Conservation (phyloP, 805 yeast genomes). For the Metschnikowia matae region DNA sequence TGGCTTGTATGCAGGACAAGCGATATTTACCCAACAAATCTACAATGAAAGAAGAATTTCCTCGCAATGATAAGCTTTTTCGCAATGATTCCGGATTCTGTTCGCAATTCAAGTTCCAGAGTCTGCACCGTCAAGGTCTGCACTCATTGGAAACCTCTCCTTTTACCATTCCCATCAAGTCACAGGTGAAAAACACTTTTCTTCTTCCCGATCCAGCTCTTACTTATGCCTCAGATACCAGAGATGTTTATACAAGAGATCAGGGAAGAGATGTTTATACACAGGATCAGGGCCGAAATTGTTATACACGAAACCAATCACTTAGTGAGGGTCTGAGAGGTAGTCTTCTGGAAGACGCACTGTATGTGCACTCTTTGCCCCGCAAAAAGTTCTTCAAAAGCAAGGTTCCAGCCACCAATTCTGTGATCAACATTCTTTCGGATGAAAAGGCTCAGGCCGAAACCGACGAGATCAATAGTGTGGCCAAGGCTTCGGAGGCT, state of each 20-base stretch:
- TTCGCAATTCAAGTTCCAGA: constrained; percentile 5
- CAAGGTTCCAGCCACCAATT: constrained; percentile 24
- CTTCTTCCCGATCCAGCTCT: constrained; percentile 40
- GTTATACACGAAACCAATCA: too few species aligned
- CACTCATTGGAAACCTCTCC: constrained; percentile 26
- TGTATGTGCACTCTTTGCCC: constrained; percentile 16
- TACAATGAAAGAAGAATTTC: too few species aligned
- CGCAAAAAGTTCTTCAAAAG: constrained; percentile 29
- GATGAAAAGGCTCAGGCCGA: constrained; percentile 13
- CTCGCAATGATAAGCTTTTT: too few species aligned
- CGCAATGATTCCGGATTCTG: not conserved
- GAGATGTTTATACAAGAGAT: not conserved
- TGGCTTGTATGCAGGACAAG: not conserved
- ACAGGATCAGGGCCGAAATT: too few species aligned
- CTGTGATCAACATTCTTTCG: constrained; percentile 14
- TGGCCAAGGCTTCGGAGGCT: constrained; percentile 35
- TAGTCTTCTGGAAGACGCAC: not conserved
- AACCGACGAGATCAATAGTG: constrained; percentile 10
- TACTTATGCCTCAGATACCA: not conserved
- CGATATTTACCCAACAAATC: too few species aligned
- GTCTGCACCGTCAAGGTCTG: constrained; percentile 6
- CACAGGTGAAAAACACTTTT: constrained; percentile 21
- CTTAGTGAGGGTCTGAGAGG: not conserved
- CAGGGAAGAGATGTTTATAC: not conserved
- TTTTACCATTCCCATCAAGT: constrained; percentile 25